Base-by-base conservation (phyloP, 2,329 filamentous ascomycete genomes). In the Kalmusia sp. region DNA sequence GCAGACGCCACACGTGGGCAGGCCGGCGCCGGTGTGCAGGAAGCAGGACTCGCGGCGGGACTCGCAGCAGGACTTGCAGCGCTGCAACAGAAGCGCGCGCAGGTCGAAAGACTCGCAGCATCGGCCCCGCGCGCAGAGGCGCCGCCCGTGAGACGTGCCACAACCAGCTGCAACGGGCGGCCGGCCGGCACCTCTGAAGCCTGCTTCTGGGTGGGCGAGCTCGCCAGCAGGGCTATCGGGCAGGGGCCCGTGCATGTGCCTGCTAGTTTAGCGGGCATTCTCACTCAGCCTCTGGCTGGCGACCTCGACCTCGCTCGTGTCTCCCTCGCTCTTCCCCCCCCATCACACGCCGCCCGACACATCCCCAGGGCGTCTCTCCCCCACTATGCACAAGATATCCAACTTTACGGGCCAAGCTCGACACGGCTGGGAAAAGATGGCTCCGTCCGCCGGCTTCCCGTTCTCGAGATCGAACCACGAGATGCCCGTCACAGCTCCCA, bases 361-460 rank as follows among this genome's bases (percentile, higher is more conserved):
- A 55, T 59, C 63, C 65, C 67, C 57, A 65, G 67, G 68, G 62
- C 60, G 54, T 63, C 60, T 59, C 57, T 49, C 60, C 55, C 59
- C 54, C 51, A 77, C 67, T 72, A 88, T 87, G 85, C 85, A 87
- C 78, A 87, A 87, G 76, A 87, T 88, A 72, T 83, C 83, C 70
- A 87, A 87, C 77, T 86, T 87, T 73, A 87, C 84, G 65, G 84
- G 84, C 75, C 79, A 81, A 69, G 84, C 85, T 74, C 82, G 85
- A 68, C 84, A 87, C 83, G 85, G 85, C 73, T 87, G 84, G 84
- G 85, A 87, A 74, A 81, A 84, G 71, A 87, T 88, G 83, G 84
- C 84, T 65, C 85, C 85, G 60, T 78, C 79, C 51, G 78, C 79
- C 70, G 82, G 83, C 72, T 87, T 88, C 75, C 82, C 83, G 70